Evolutionary conservation across 2,329 filamentous ascomycete genomes (phyloP), one percentile per base, ranked within the genome.

Genomic region (Penicillium corylophilum): DNA sequence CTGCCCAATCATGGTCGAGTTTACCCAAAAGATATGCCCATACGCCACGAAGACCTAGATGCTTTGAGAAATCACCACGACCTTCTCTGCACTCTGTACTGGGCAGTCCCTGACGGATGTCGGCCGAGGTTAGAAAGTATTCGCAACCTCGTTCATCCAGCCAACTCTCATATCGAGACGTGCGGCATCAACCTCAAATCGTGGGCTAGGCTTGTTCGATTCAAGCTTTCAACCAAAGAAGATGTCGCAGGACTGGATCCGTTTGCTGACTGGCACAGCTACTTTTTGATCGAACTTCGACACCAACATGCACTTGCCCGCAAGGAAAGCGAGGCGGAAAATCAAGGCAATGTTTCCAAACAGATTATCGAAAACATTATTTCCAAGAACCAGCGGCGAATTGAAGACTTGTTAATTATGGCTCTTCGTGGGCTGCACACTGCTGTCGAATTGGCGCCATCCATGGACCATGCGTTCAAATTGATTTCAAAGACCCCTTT

Each of bases 21-120:
- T 5, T 83, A 83, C 63, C 80, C 77, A 1, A 85, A 84, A 61
- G 82, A 85, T 24, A 71, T 80, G 52, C 68, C 74, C 4, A 64
- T 85, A 13, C 73, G 73, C 26, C 74, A 78, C 47, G 73, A 77
- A 50, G 82, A 82, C 55, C 68, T 85, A 12, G 77, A 81, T 46
- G 81, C 82, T 1, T 68, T 85, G 41, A 77, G 81, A 43, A 86
- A 85, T 57, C 82, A 86, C 52, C 82, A 84, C 56, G 82, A 85
- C 60, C 71, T 86, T 15, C 73, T 86, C 0, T 82, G 79, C 48
- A 82, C 80, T 3, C 70, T 86, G 13, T 85, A 85, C 62, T 84
- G 77, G 73, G 77, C 77, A 38, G 78, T 79, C 33, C 82, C 82
- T 23, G 67, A 77, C 24, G 71, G 73, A 1, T 79, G 74, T 60